phyloP scores from a whole-genome alignment of 1,284 basidiomycete species.

The Boletellus sp. region DNA sequence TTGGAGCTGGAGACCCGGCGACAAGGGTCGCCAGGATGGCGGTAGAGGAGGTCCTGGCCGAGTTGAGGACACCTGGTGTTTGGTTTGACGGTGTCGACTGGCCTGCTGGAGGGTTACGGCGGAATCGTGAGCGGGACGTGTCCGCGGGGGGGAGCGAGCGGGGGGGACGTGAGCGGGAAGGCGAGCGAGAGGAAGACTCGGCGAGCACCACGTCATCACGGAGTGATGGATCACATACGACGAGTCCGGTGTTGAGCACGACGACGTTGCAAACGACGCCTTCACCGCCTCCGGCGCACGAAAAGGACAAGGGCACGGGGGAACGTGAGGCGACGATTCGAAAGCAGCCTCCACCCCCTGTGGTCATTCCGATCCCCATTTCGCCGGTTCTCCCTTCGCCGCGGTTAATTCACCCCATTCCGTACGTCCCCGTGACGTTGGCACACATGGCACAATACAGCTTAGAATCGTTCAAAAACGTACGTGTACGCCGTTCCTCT shows the following conservation, averaged over 20 bases:
- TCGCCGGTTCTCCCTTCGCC: slow-evolving; percentile 58
- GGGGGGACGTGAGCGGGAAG: slow-evolving; percentile 20
- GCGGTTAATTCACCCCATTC: slow-evolving; percentile 57
- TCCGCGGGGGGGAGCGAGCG: slow-evolving; percentile 30
- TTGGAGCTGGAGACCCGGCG: slow-evolving; percentile 41
- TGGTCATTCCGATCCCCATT: slow-evolving; percentile 43
- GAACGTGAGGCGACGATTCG: slow-evolving; percentile 8
- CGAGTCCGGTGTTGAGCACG: slow-evolving; percentile 73
- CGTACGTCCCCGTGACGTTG: slow-evolving; percentile 62
- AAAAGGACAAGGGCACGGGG: slow-evolving; percentile 23
- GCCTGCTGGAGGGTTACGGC: slow-evolving; percentile 28
- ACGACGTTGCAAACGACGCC: slow-evolving; percentile 72
- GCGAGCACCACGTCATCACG: slow-evolving; percentile 49
- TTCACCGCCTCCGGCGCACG: slow-evolving; percentile 55
- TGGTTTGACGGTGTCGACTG: slow-evolving; percentile 72
- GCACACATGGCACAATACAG: slow-evolving; percentile 59
- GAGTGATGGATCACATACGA: slow-evolving; percentile 49
- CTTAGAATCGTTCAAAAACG: slow-evolving; percentile 52
- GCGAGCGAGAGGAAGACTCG: slow-evolving; percentile 34
- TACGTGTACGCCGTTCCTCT: slow-evolving; percentile 35
- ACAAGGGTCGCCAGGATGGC: slow-evolving; percentile 51
- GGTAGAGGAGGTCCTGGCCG: slow-evolving; percentile 55
- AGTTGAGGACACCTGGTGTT: slow-evolving; percentile 52
- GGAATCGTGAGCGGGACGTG: slow-evolving; percentile 8
- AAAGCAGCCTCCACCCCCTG: slow-evolving; percentile 22